A percentile compares a stretch with the other conserved stretches of the same genome.
These are phyloP conservation scores for Lathyrus aphaca DNA, from an alignment of 306 rosid genomes.

Conservation along the genomic window DNA sequence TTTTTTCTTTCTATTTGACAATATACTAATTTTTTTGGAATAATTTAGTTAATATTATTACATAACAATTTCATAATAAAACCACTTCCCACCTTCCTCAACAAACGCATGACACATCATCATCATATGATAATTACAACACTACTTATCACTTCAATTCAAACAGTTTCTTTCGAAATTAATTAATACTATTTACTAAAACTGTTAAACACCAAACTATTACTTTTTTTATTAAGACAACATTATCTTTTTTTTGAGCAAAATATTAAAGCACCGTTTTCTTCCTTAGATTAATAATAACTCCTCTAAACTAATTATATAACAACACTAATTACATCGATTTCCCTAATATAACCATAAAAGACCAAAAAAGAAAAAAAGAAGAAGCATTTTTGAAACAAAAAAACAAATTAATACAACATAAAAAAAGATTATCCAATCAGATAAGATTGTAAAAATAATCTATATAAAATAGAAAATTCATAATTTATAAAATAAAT, in stretches of 20 bases:
- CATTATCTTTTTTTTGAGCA: not conserved
- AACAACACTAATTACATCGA: not conserved
- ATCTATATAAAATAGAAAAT: no score
- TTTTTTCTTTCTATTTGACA: not conserved
- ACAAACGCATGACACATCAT: conserved; percentile 10
- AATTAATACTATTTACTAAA: not conserved
- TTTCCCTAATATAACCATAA: not conserved
- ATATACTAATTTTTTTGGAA: not conserved
- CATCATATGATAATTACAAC: not conserved
- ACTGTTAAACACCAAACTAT: conserved; percentile 1
- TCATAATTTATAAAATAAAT: no score
- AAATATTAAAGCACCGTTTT: not conserved
- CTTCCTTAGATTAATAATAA: not conserved
- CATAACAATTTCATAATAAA: not conserved
- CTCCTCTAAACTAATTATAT: not conserved
- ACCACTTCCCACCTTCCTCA: conserved; percentile 7
- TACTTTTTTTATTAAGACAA: not conserved
- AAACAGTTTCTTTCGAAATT: not conserved
- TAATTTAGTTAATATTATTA: not conserved
- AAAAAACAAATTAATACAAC: no score
- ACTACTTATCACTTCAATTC: not conserved
- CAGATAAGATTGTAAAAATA: no score
- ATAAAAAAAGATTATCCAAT: no score
- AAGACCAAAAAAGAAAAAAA: no score
- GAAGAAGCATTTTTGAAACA: no score